Evolutionary conservation across 345 rosid species (phyloP).

Genomic region (Ceriops decandra): DNA sequence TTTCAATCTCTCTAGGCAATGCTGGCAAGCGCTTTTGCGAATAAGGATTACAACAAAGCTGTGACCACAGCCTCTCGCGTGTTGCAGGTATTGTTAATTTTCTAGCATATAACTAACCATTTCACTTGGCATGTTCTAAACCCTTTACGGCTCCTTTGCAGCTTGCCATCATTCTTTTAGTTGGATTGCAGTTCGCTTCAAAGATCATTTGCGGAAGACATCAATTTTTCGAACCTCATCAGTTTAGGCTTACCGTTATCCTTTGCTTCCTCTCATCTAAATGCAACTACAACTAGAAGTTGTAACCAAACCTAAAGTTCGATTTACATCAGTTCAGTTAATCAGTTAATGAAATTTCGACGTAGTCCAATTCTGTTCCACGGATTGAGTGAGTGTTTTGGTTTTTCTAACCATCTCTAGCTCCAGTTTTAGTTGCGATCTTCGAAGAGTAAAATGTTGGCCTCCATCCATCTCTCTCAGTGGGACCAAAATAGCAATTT

Average conservation of each 20-base stretch:
- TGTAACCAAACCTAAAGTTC: too few relatives aligned
- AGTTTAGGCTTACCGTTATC: slow-evolving; percentile 20
- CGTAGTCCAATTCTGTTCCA: too few relatives aligned
- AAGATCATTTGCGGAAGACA: slow-evolving; percentile 17
- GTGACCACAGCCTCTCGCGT: slow-evolving; percentile 14
- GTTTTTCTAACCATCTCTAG: too few relatives aligned
- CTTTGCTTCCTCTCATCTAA: not conserved
- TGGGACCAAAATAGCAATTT: too few relatives aligned
- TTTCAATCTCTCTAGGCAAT: slow-evolving; percentile 16
- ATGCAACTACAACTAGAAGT: not conserved
- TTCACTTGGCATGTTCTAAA: not conserved
- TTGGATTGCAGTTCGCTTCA: slow-evolving; percentile 18
- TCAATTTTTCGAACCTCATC: slow-evolving; percentile 16
- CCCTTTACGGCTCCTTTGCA: slow-evolving; percentile 1
- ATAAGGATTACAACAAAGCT: slow-evolving; percentile 16
- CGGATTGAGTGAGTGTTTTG: too few relatives aligned
- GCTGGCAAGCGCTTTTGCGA: slow-evolving; percentile 28
- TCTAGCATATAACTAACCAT: not conserved
- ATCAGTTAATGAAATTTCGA: too few relatives aligned
- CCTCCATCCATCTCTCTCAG: too few relatives aligned
- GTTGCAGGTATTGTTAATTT: slow-evolving; percentile 14
- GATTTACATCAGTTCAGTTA: too few relatives aligned
- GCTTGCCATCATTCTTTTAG: slow-evolving; percentile 17
- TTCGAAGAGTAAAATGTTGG: too few relatives aligned
- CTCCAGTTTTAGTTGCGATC: too few relatives aligned